Evolutionary conservation across 2,329 filamentous ascomycete genomes (phyloP).

Genomic region (Fusarium oxysporum): DNA sequence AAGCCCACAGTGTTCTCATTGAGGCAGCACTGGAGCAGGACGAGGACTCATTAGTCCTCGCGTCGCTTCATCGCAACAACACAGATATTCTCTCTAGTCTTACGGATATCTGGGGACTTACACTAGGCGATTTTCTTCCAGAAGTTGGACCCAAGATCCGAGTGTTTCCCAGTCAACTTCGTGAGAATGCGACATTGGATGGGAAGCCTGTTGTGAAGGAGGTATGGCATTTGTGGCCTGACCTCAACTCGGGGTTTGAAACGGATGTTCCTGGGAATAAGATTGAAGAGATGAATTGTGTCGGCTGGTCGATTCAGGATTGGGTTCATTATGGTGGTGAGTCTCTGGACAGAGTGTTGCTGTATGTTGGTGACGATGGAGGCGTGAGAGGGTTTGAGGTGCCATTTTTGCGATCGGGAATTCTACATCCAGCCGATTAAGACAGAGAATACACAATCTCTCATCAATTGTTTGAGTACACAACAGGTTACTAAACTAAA

Average conservation of each 20-base stretch:
- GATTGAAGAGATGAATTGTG: conserved; percentile 42
- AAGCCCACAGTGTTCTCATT: neutral
- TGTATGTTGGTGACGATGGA: conserved; percentile 37
- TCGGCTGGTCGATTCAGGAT: conserved; percentile 49
- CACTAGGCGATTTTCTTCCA: conserved; percentile 42
- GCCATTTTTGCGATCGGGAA: conserved; percentile 48
- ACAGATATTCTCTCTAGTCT: conserved; percentile 39
- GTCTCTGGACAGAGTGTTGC: conserved; percentile 49
- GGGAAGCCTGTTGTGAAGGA: conserved; percentile 31
- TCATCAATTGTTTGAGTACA: rapidly evolving
- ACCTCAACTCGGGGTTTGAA: conserved; percentile 4
- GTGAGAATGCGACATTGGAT: conserved; percentile 8
- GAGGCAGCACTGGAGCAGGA: conserved; percentile 41
- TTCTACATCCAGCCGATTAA: conserved; percentile 17
- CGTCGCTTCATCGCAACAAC: conserved; percentile 37
- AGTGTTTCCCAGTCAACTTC: conserved; percentile 44
- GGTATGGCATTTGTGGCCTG: conserved; percentile 48
- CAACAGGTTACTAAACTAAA: rapidly evolving
- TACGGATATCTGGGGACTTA: conserved; percentile 35
- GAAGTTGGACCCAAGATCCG: conserved; percentile 34
- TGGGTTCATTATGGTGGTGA: conserved; percentile 53
- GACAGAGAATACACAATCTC: rapidly evolving
- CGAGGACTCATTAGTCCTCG: conserved; percentile 40
- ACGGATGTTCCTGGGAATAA: conserved; percentile 47
- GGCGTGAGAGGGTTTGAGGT: conserved; percentile 49